Base-by-base conservation (phyloP, 768 basidiomycete genomes). In the Lactarius indigo region DNA sequence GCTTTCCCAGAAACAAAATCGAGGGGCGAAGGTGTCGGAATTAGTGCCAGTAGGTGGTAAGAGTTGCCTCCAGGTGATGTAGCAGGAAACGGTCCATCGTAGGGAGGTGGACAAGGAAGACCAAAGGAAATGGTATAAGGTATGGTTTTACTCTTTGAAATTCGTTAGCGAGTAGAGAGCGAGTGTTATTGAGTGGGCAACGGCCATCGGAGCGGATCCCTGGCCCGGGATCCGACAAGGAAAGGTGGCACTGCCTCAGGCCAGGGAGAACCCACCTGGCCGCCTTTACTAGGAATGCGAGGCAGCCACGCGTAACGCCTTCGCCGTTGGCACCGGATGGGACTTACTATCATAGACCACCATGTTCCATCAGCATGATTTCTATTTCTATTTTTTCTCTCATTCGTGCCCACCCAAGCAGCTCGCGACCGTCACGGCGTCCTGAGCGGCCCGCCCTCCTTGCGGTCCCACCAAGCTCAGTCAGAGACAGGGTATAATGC, bases 11-110 rank as follows among this genome's bases (percentile, higher is more conserved):
- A 88, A 57, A 87, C 9, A 79, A 65, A 89, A 79, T 47, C 87
- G 82, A 60, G 88, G n/a, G 89, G 85, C 54, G 86, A 78, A 28
- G 81, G 87, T 10, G 80, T 76, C 50, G 87, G 88, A 69, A 91
- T 90, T 80, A 92, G 83, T 28, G 90, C 82, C 42, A 92, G 81
- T 33, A 92, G 83, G 80, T 92, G 90, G 77, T 92, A 94, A 81
- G 93, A 93, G 7, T 90, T 90, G 31, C 89, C 90, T 17, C 82
- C 83, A 61, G 85, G 86, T 69, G 88, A 77, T 64, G 83, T 80
- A 37, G 81, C 81, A n/a, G 79, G 72, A 39, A 78, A 77, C 64
- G 80, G 79, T 72, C 84, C 77, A 71, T 79, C 78, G 44, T 79
- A 77, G 37, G 76, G 66, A 71, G 35, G 35, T 26, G 69, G 66